A percentile compares a stretch with the other conserved stretches of the same genome.
Evolutionary conservation across 2,329 filamentous ascomycete species (phyloP).

Genomic region (Orbilia oligospora): DNA sequence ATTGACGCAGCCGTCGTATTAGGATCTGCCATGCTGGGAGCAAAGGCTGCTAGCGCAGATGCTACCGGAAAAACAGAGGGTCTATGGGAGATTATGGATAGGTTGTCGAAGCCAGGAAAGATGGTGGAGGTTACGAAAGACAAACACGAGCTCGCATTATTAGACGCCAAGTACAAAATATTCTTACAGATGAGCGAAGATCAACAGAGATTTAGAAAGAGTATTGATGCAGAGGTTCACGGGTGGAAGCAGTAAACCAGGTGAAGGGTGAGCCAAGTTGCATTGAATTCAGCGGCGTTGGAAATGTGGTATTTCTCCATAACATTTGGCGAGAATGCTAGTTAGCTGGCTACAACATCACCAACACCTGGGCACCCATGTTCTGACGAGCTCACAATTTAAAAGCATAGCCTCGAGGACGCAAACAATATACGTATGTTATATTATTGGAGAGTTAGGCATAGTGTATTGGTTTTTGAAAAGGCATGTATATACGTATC

Average conservation of each 20-base stretch:
- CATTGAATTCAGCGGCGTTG: conserved; percentile 21
- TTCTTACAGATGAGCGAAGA: conserved; percentile 92
- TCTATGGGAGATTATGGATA: conserved; percentile 97
- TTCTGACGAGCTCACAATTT: too few relatives aligned
- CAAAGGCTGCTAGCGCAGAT: conserved; percentile 91
- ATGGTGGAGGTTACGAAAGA: conserved; percentile 82
- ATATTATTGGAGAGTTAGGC: not conserved
- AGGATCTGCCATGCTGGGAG: conserved; percentile 97
- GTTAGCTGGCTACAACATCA: not conserved
- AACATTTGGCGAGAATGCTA: too few relatives aligned
- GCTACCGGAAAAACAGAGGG: conserved; percentile 81
- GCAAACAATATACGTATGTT: too few relatives aligned
- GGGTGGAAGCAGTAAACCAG: conserved; percentile 66
- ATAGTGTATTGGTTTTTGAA: not conserved
- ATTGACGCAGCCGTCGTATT: conserved; percentile 96
- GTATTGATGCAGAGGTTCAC: conserved; percentile 77
- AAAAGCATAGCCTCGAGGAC: too few relatives aligned
- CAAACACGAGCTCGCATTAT: conserved; percentile 80
- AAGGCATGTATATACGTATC: too few relatives aligned
- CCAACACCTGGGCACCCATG: too few relatives aligned
- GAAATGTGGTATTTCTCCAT: conserved; percentile 7
- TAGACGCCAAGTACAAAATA: conserved; percentile 93
- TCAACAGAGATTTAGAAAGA: conserved; percentile 84
- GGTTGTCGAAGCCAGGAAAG: conserved; percentile 93
- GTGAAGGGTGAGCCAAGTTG: not conserved